A percentile compares a stretch with the other conserved stretches of the same genome.
Conservation (phyloP, 768 basidiomycete genomes). For the Leccinellum albellum region DNA sequence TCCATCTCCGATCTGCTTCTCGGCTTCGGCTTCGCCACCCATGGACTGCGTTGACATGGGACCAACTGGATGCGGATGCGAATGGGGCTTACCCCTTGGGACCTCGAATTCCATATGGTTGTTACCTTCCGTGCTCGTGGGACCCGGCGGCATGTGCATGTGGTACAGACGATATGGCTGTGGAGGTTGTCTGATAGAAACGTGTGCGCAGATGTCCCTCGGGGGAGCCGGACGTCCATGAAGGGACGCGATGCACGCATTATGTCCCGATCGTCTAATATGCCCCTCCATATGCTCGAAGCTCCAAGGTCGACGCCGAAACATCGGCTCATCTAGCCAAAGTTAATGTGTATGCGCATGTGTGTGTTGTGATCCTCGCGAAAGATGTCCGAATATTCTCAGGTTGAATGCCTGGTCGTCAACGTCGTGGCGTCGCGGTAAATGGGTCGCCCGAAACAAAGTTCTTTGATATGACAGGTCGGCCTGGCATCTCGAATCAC, state of each 20-base stretch:
- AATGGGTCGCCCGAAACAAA: slow-evolving; percentile 1
- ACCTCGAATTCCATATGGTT: not conserved
- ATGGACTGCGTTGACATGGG: slow-evolving; percentile 11
- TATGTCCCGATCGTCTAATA: slow-evolving; percentile 6
- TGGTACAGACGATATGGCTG: not conserved
- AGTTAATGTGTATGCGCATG: not conserved
- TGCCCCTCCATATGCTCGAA: slow-evolving; percentile 10
- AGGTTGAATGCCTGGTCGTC: not conserved
- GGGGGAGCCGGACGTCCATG: not conserved
- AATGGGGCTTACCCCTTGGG: not conserved
- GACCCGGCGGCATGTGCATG: slow-evolving; percentile 5
- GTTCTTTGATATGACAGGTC: not conserved
- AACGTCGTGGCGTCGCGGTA: slow-evolving; percentile 5
- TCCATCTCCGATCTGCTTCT: slow-evolving; percentile 27
- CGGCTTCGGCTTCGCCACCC: slow-evolving; percentile 15
- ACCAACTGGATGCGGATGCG: slow-evolving; percentile 9
- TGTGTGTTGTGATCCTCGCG: slow-evolving; percentile 11
- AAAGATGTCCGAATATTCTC: slow-evolving; percentile 1
- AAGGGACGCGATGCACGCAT: not conserved
- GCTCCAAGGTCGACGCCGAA: slow-evolving; percentile 2
- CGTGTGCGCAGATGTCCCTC: not conserved
- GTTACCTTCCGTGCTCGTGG: not conserved
- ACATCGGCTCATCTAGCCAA: slow-evolving; percentile 1
- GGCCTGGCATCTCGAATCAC: slow-evolving; percentile 11
- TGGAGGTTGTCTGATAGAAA: not conserved